phyloP scores from a whole-genome alignment of 345 rosid genomes.

The Kernera saxatilis region DNA sequence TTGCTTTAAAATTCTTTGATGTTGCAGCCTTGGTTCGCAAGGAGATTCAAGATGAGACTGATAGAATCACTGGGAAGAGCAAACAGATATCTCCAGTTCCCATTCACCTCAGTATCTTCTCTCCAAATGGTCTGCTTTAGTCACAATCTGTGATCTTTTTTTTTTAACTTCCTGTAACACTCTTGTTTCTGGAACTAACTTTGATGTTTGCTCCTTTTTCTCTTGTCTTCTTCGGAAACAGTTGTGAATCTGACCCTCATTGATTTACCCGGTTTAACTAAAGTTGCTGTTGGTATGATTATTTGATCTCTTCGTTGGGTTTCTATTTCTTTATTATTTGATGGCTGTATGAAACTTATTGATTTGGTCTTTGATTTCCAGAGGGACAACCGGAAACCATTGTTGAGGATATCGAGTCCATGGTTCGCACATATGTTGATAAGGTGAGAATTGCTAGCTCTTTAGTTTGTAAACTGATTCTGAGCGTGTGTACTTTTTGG shows the following conservation, averaged over 20 bases:
- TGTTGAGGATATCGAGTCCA: constrained; percentile 74
- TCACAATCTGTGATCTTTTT: not conserved
- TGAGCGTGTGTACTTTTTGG: not conserved
- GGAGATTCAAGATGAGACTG: constrained; percentile 95
- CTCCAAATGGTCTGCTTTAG: constrained; percentile 57
- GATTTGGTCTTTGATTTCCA: constrained; percentile 27
- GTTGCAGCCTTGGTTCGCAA: constrained; percentile 66
- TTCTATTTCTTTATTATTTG: not conserved
- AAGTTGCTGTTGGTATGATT: constrained; percentile 83
- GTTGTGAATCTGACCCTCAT: constrained; percentile 94
- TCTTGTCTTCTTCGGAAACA: constrained; percentile 28
- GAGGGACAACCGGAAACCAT: constrained; percentile 96
- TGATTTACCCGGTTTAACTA: constrained; percentile 93
- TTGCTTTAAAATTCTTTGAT: not conserved
- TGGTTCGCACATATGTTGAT: constrained; percentile 91
- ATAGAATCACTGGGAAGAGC: constrained; percentile 71
- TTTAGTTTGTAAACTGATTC: not conserved
- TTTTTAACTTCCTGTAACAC: not conserved
- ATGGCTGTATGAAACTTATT: not conserved
- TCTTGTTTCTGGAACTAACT: not conserved
- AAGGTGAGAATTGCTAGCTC: constrained; percentile 48
- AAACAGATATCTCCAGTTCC: constrained; percentile 95
- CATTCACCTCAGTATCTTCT: constrained; percentile 89
- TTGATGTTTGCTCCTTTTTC: not conserved
- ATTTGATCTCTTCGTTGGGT: not conserved